Conservation (phyloP, 345 rosid genomes). For the Euclidium syriacum region DNA sequence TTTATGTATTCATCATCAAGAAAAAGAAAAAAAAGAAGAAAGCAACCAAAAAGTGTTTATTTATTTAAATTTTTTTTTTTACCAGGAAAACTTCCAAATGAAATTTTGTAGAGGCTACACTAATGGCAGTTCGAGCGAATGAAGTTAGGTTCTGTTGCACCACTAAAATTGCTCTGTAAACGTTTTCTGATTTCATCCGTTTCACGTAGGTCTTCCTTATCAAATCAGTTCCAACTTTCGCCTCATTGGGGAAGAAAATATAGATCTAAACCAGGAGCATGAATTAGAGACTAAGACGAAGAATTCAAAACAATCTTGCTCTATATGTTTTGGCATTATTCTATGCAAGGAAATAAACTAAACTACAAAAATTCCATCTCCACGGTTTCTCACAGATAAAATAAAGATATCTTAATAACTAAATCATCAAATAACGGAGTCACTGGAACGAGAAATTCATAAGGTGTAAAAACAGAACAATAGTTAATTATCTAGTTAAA, state of each 20-base stretch:
- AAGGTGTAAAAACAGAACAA: no score
- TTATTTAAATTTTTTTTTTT: neutral
- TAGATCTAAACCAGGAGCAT: slow-evolving; percentile 40
- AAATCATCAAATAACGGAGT: no score
- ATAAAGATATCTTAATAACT: no score
- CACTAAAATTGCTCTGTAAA: slow-evolving; percentile 55
- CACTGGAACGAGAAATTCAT: no score
- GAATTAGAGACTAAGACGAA: neutral
- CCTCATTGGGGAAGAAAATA: slow-evolving; percentile 67
- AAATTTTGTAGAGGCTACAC: slow-evolving; percentile 48
- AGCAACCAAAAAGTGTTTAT: neutral
- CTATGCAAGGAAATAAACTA: no score
- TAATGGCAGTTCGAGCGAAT: slow-evolving; percentile 51
- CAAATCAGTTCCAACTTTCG: slow-evolving; percentile 55
- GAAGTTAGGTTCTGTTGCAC: slow-evolving; percentile 62
- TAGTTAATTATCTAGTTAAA: no score
- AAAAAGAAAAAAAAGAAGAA: neutral
- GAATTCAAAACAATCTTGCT: neutral
- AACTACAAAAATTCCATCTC: no score
- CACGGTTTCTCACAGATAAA: no score
- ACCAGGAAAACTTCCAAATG: slow-evolving; percentile 73
- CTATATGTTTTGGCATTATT: no score
- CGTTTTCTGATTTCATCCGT: slow-evolving; percentile 64
- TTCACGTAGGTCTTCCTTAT: slow-evolving; percentile 50
- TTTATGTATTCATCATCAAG: no score